Base-by-base conservation (phyloP, 345 rosid species). In the Clarkia xantiana region DNA sequence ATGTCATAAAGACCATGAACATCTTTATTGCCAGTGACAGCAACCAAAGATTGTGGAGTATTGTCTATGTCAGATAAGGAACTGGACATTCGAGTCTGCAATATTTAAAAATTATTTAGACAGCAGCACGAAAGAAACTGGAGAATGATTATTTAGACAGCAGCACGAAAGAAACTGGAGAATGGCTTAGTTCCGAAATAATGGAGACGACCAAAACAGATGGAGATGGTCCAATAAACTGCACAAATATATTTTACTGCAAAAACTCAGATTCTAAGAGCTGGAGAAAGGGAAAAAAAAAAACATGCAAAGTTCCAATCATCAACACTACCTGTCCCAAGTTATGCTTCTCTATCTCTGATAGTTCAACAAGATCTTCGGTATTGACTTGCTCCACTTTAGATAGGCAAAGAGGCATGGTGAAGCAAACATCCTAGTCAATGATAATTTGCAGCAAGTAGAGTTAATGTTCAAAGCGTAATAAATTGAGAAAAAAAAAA, bases 321-420 rank as follows among this genome's bases (percentile, higher is more conserved):
- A 12, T 49, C 3, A 14, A 14, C 20, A 49, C 36, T 40, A 93
- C 99, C 96, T 93, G 95, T 69, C 95, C 99, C 53, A 93, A 55
- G 65, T 84, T 86, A 59, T 84, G 78, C 63, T 82, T 87, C 73
- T 87, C 94, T 43, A 93, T 80, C 77, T 87, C 95, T 53, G 94
- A 78, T 56, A 91, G 96, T 76, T 91, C 96, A 18, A 75, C 75
- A 57, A 91, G 74, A 71, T 91, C 90, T 72, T 87, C 96, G 13
- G 72, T 67, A 40, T 83, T 73, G 36, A 68, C 76, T 63, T 87
- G 80, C 61, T 87, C 96, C 42, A 80, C 78, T 70, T 87, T 77
- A 55, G 87, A 79, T 60, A 52, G 76, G 70, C 95, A 91, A 65
- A 87, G 88, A 38, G 98, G 99, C 96, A 91, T 80, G 42, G 94